phyloP scores from a whole-genome alignment of 2,329 filamentous ascomycete species.

The Hymenoscyphus albidus region DNA sequence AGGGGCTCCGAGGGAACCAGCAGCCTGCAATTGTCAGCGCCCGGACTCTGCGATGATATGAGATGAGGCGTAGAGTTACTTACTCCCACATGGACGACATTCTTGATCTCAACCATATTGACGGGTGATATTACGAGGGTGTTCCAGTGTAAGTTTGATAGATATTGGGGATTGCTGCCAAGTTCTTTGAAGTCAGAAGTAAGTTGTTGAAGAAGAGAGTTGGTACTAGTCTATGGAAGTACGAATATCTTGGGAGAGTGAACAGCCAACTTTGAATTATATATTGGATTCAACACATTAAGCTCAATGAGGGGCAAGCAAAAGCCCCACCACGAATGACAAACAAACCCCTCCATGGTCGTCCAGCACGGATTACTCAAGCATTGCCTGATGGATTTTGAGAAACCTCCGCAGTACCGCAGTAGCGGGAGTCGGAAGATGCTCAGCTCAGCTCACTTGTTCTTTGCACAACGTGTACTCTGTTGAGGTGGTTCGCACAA shows the following conservation, averaged over 20 bases:
- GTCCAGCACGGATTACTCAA: background rate
- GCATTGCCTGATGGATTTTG: background rate
- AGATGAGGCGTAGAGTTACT: conserved; percentile 7
- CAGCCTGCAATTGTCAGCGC: conserved; percentile 17
- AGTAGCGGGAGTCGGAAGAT: background rate
- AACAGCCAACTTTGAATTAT: background rate
- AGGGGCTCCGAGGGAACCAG: conserved; percentile 26
- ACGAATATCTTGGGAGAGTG: background rate
- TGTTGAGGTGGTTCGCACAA: too few species aligned
- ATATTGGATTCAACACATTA: background rate
- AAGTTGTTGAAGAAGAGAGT: background rate
- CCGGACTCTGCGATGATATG: background rate
- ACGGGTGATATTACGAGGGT: background rate
- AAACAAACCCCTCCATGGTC: background rate
- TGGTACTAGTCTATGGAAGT: background rate
- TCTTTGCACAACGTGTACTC: background rate
- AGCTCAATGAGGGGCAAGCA: background rate
- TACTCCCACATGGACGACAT: conserved; percentile 28
- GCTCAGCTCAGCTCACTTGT: background rate
- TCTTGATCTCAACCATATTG: conserved; percentile 28
- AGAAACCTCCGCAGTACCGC: background rate
- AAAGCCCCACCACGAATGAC: background rate
- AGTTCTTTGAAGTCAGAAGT: background rate
- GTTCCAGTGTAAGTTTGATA: background rate
- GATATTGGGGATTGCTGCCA: background rate